Base-by-base conservation (phyloP, 2,329 filamentous ascomycete species). In the Talaromyces islandicus region DNA sequence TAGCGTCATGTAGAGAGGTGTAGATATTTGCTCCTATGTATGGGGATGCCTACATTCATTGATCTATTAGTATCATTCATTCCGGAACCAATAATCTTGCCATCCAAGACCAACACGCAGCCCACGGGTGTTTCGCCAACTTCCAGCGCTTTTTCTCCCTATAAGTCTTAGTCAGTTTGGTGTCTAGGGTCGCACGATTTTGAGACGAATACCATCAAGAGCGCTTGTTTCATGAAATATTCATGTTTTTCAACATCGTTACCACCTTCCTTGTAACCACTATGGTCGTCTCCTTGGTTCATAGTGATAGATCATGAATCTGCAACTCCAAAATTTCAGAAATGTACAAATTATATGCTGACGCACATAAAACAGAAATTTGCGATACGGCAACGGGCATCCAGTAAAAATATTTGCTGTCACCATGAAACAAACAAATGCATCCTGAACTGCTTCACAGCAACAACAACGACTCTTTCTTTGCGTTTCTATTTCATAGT, bases 11-110 rank as follows among this genome's bases (percentile, higher is more conserved):
- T 55, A 17, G 14, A n/a, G 6, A 9, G 51, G 12, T 25, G 12
- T 25, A 35, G 25, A 50, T 25, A 24, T 24, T 25, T 50, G 14
- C 43, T 25, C 19, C 43, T 19, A 21, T 25, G 24, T 25, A 50
- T n/a, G 24, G 17, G 48, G 24, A 32, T 19, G 71, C 77, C 56
- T 73, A 84, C 82, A 72, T 85, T 86, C 70, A 93, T 86, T 27
- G 90, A 94, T 66, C 90, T 83, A 69, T 97, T 99, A 57, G 94
- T 99, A 64, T 95, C 94, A 69, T 99, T 99, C 90, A 97, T 97
- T 63, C 94, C 94, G 64, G 84, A 85, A 48, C 91, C 92, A 65
- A 99, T 92, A 64, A 97, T 83, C 66, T 85, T 81, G 65, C 86
- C 88, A 29, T 90, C 77, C 71, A 92, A 84, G 24, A 97, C 92